Percentiles rank a stretch among this genome's conserved stretches.
These are phyloP conservation scores for Domatiomyces globalis DNA, from an alignment of 2,329 filamentous ascomycete species.

Conservation along the genomic window DNA sequence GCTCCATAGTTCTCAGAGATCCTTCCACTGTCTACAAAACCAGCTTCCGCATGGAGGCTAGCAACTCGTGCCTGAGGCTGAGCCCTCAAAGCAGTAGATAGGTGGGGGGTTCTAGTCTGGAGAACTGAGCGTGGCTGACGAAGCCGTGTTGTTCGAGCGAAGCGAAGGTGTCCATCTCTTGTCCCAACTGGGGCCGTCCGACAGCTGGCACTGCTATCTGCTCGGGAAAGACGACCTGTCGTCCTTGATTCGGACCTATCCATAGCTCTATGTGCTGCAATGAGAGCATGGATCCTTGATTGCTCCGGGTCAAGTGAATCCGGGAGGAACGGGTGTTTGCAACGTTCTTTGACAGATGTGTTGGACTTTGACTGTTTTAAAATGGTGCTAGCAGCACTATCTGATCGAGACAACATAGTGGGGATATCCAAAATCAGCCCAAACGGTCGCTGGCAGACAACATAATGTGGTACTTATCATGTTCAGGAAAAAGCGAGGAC, in stretches of 20 bases:
- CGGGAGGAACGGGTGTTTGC: constrained; percentile 13
- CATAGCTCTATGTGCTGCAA: constrained; percentile 32
- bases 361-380: constrained; percentile 28
- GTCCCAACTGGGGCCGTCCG: background rate
- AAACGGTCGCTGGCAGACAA: background rate
- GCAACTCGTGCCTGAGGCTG: background rate
- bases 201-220: constrained; percentile 6
- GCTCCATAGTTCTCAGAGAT: constrained; percentile 21
- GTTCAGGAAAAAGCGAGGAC: background rate
- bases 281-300: constrained; percentile 24
- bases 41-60: background rate
- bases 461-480: background rate
- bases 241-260: constrained; percentile 22
- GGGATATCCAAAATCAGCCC: constrained; percentile 6
- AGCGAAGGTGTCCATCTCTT: background rate
- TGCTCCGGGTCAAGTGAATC: constrained; percentile 22
- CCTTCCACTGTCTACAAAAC: background rate
- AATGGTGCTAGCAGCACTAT: constrained; percentile 20
- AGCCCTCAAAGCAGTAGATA: background rate
- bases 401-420: constrained; percentile 20
- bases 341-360: constrained; percentile 24
- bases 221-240: constrained; percentile 8
- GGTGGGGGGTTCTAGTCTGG: background rate
- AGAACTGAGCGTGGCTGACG: constrained; percentile 3
- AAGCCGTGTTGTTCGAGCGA: constrained; percentile 3